Conservation (phyloP, 2,329 filamentous ascomycete species). For the Stemphylium lycopersici region DNA sequence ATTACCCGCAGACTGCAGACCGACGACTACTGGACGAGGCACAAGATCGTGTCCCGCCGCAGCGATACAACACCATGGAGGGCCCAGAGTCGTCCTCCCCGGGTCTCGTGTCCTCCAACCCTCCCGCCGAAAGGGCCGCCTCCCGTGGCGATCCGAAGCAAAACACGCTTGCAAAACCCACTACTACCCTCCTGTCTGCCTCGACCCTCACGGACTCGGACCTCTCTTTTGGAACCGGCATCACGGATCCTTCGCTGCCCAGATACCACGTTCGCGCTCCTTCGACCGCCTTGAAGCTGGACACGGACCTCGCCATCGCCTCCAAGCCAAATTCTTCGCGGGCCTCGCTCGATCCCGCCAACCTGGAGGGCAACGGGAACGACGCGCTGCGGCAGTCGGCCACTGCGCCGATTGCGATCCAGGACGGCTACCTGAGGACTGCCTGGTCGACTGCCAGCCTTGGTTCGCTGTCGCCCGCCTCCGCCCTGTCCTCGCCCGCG, state of each 20-base stretch:
- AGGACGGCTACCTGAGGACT: conserved; percentile 46
- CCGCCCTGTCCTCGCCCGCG: conserved; percentile 55
- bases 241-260: conserved; percentile 21
- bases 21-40: conserved; percentile 19
- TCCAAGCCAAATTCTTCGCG: conserved; percentile 25
- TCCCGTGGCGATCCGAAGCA: conserved; percentile 14
- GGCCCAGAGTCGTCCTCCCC: conserved; percentile 32
- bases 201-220: conserved; percentile 33
- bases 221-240: conserved; percentile 19
- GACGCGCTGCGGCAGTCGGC: conserved; percentile 40
- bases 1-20: conserved; percentile 18
- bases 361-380: conserved; percentile 39
- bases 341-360: conserved; percentile 32
- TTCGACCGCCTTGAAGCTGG: conserved; percentile 32
- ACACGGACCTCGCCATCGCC: conserved; percentile 43
- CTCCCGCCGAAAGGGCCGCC: conserved; percentile 23
- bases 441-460: conserved; percentile 53
- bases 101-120: conserved; percentile 27
- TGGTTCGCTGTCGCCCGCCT: conserved; percentile 54
- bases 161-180: conserved; percentile 5
- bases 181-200: conserved; percentile 18
- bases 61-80: conserved; percentile 43
- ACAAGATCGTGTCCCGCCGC: conserved; percentile 29
- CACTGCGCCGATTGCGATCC: conserved; percentile 49
- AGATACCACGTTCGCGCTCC: conserved; percentile 34